phyloP scores from a whole-genome alignment of 192 early-diverging fungal species.

The Physocladia obscura region DNA sequence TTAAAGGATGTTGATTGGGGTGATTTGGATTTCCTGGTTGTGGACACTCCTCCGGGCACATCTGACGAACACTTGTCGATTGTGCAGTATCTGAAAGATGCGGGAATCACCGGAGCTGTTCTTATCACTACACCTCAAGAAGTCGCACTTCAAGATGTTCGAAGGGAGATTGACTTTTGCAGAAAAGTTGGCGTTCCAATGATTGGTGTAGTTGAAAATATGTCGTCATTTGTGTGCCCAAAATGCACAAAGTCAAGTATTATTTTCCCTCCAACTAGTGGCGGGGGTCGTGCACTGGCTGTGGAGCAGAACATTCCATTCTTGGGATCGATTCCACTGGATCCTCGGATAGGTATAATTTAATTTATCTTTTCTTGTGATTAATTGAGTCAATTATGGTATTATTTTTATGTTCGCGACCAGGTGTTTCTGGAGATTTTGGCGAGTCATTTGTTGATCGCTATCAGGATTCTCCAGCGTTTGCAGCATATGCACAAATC shows the following conservation, averaged over 20 bases:
- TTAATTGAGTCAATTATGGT: background rate
- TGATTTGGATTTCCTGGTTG: conserved; percentile 87
- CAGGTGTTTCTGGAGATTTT: conserved; percentile 79
- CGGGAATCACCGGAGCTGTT: conserved; percentile 75
- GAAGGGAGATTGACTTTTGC: conserved; percentile 61
- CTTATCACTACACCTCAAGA: conserved; percentile 97
- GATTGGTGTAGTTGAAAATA: conserved; percentile 58
- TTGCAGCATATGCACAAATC: conserved; percentile 41
- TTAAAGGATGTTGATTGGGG: conserved; percentile 96
- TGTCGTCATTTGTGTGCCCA: conserved; percentile 51
- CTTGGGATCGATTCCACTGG: conserved; percentile 88
- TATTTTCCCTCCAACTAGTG: conserved; percentile 78
- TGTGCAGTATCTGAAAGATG: conserved; percentile 83
- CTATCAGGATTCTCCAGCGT: conserved; percentile 84
- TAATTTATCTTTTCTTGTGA: background rate
- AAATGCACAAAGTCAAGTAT: conserved; percentile 72
- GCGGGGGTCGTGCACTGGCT: conserved; percentile 89
- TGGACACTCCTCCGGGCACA: conserved; percentile 98
- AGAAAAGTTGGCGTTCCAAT: conserved; percentile 51
- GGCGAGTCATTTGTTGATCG: conserved; percentile 89
- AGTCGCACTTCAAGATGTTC: conserved; percentile 57
- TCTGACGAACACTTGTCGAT: conserved; percentile 96
- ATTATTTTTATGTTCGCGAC: no score
- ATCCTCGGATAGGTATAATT: conserved; percentile 64
- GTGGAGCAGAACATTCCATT: conserved; percentile 82